Evolutionary conservation across 2,329 filamentous ascomycete genomes (phyloP), one percentile per base, ranked within the genome.

Genomic region (Ilyonectria sp.): DNA sequence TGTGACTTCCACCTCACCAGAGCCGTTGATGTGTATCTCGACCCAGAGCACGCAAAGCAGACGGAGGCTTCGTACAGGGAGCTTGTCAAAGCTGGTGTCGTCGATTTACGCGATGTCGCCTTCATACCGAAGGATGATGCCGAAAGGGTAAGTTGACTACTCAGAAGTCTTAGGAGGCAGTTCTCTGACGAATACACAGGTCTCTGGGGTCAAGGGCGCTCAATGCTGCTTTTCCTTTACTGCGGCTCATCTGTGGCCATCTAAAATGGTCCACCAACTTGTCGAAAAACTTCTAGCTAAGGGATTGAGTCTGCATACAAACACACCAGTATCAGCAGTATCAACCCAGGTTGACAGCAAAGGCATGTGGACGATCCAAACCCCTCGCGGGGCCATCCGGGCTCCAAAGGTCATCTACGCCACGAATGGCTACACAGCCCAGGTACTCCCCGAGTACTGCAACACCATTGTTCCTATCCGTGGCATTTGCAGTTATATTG

Each of bases 361-460:
- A 11, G 60, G 54, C 9, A 11, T n/a, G 1, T 69, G 63, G 70
- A 56, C 43, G 19, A 33, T 65, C 11, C 23, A 7, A 23, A 61
- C 68, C 17, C 44, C 19, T 15, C 31, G 63, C 8, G 91, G 91
- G 11, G 75, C 68, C 0, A 85, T 91, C 59, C 76, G 72, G 10
- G 83, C 91, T 1, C 82, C 81, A 29, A 85, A 85, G 37, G 82
- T 93, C 15, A 80, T 93, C 19, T 83, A 92, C 49, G 90, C 91
- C 17, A 92, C 89, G 1, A 93, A 93, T 71, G 91, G 83, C 13
- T 93, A 92, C 76, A 92, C 90, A 0, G 86, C 89, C 1, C 84
- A 86, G 13, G 76, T 93, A 6, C 80, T 90, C 1, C 90, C 90
- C 0, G 77, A 85, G 61, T 92, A 91, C 75, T 79, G 82, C 7